phyloP scores from a whole-genome alignment of 768 basidiomycete species.

The Phlebiopsis flavidoalba region DNA sequence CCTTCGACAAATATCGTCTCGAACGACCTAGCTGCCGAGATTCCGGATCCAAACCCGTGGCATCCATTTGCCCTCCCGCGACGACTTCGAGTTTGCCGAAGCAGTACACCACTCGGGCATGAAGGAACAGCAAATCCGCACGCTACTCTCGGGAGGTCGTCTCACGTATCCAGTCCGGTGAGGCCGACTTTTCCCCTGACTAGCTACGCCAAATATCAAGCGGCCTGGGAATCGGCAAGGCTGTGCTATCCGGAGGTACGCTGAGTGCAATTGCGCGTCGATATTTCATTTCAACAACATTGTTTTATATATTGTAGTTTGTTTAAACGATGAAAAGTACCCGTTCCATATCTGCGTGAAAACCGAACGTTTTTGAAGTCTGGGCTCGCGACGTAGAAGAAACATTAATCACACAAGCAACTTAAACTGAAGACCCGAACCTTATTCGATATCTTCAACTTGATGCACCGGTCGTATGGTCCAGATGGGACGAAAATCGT shows the following conservation, averaged over 20 bases:
- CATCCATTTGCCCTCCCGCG: background rate
- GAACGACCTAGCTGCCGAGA: too few relatives aligned
- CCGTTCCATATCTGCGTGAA: background rate
- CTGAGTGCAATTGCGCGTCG: conserved; percentile 10
- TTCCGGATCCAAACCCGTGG: background rate
- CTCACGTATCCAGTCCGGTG: background rate
- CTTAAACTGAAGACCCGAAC: conserved; percentile 1
- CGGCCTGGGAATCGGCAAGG: background rate
- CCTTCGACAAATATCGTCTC: too few relatives aligned
- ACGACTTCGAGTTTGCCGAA: background rate
- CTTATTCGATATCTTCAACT: conserved; percentile 9
- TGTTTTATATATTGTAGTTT: background rate
- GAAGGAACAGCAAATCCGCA: background rate
- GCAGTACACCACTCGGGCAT: background rate
- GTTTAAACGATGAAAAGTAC: background rate
- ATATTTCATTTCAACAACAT: too few relatives aligned
- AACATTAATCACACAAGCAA: conserved; percentile 4
- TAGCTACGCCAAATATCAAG: background rate
- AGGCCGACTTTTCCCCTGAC: background rate
- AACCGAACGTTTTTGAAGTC: conserved; percentile 1
- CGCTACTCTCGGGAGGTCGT: background rate
- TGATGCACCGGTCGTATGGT: conserved; percentile 9
- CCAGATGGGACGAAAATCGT: conserved; percentile 6
- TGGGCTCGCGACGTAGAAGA: conserved; percentile 5
- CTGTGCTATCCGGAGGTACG: background rate